Conservation (phyloP, 164 flowering plant species). For the Echeveria elegans region DNA sequence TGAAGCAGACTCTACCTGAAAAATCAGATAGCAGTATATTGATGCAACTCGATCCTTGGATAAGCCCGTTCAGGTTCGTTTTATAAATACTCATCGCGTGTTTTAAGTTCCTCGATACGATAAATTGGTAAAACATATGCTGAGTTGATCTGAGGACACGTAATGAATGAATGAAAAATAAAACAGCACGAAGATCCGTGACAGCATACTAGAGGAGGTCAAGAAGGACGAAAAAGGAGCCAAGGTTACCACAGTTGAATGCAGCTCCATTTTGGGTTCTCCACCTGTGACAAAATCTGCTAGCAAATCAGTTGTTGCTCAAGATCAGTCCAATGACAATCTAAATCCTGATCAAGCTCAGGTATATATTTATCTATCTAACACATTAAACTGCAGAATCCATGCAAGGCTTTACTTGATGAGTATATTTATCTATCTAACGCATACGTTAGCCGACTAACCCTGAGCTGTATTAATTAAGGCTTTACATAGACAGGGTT, state of each 20-base stretch:
- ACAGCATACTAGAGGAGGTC: not conserved
- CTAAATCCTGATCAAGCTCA: not conserved
- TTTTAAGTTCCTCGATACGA: not conserved
- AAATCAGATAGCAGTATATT: constrained; percentile 1
- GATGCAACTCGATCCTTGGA: constrained; percentile 9
- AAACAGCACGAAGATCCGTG: constrained; percentile 3
- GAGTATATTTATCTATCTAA: no score
- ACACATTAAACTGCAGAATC: no score
- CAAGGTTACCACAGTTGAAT: not conserved
- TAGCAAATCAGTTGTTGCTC: not conserved
- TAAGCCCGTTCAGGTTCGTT: not conserved
- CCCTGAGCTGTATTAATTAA: no score
- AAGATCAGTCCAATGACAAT: not conserved
- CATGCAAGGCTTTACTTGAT: no score
- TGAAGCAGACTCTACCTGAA: not conserved
- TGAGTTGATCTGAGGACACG: no score
- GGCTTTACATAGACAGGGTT: no score
- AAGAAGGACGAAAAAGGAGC: constrained; percentile 1
- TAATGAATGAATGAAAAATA: not conserved
- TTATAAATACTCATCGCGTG: no score
- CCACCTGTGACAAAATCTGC: not conserved
- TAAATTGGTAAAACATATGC: no score
- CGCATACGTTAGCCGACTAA: no score
- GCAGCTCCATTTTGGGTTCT: not conserved
- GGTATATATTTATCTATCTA: no score